A percentile compares a stretch with the other conserved stretches of the same genome.
Evolutionary conservation across 352 stramenopile genomes (phyloP).

Genomic region (Plasmopara muralis): DNA sequence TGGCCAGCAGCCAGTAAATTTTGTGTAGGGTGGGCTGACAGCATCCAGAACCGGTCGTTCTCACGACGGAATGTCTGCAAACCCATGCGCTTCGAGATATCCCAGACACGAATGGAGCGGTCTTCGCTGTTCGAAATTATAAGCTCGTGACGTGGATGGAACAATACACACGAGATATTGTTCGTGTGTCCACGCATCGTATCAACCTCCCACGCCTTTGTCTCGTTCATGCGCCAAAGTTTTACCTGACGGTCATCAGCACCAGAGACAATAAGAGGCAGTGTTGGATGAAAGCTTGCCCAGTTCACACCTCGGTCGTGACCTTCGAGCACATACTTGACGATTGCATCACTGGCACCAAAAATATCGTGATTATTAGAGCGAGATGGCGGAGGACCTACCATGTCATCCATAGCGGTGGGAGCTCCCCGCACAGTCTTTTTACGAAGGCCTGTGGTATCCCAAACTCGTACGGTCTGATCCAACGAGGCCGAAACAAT

Average conservation of each 20-base stretch:
- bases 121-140: conserved; percentile 99
- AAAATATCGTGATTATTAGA: conserved; percentile 94
- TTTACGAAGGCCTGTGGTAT: conserved; percentile 98
- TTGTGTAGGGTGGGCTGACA: conserved; percentile 92
- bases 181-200: conserved; percentile 99
- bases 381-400: conserved; percentile 33
- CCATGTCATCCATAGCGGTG: conserved; percentile 67
- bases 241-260: conserved; percentile 99
- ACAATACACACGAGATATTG: conserved; percentile 99
- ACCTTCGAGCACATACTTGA: conserved; percentile 99
- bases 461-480: conserved; percentile 99
- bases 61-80: conserved; percentile 98
- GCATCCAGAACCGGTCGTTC: conserved; percentile 99
- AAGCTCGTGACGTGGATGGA: conserved; percentile 98
- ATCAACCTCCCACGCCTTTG: conserved; percentile 99
- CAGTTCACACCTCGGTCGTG: conserved; percentile 99
- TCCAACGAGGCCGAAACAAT: conserved; percentile 98
- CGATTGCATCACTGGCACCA: conserved; percentile 97
- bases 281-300: conserved; percentile 97
- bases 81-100: conserved; percentile 97
- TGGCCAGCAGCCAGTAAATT: conserved; percentile 98
- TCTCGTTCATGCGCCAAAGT: conserved; percentile 99
- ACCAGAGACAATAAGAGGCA: conserved; percentile 97
- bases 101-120: conserved; percentile 98
- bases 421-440: conserved; percentile 94